Base-by-base conservation (phyloP, 2,329 filamentous ascomycete genomes). In the Diaporthe sp. region DNA sequence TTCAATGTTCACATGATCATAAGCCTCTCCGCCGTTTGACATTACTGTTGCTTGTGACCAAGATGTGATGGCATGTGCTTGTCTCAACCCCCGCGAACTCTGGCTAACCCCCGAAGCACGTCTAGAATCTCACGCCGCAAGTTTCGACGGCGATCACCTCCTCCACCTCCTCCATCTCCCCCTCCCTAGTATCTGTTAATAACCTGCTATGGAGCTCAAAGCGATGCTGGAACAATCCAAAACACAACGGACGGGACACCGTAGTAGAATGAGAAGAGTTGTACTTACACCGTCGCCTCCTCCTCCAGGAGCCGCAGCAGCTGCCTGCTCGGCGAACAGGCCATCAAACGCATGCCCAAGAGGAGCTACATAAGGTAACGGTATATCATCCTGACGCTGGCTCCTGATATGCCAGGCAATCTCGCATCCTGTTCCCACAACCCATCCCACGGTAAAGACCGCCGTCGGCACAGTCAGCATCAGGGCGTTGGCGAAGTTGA, bases 401-500 rank as follows among this genome's bases (percentile, higher is more conserved):
- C 8, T 60, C 15, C 57, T 37, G 2, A 37, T 4, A 37, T 39
- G 17, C 17, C 4, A 37, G 20, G 57, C 20, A 13, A 60, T 37
- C 6, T 60, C 57, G 57, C 57, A 22, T 2, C 31, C 31, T 7
- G 17, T n/a, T 3, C 61, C 63, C 6, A 65, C 44, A 9, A 65
- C 2, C 61, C 61, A 67, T 7, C 13, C 13, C 1, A 67, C 28
- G 63, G 63, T 37, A 12, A 68, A 25, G 20, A 68, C 22, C 3
- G 20, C 28, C 44, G 13, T 13, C 13, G 63, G 63, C 31, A 53
- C 47, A 1, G 63, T 68, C 3, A 53, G 44, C 22, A 68, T 51
- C 12, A 68, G 44, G 22, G 63, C 63, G 63, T 68, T 68, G 63
- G 63, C 31, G 12, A 68, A 22, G 47, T 68, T 68, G 47, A 68